A percentile compares a stretch with the other conserved stretches of the same genome.
Evolutionary conservation across 2,329 filamentous ascomycete genomes (phyloP).

Genomic region (Herpomyces periplanetae): DNA sequence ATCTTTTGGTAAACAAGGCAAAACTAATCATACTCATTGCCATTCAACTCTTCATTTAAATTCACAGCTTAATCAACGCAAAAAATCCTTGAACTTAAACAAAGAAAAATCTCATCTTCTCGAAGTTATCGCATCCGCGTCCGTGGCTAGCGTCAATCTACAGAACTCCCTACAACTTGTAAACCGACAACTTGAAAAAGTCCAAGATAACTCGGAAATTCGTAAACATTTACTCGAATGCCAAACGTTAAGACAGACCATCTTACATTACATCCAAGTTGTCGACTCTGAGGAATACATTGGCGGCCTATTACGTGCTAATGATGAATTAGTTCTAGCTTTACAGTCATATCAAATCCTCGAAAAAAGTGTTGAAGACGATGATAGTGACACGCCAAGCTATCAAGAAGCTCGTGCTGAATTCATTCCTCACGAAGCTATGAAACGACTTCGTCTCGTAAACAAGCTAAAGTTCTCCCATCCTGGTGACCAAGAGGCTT

Average conservation of each 20-base stretch:
- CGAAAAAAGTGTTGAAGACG: slow-evolving; percentile 37
- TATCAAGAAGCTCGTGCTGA: too few species aligned
- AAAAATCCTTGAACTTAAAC: slow-evolving; percentile 42
- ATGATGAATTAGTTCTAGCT: slow-evolving; percentile 73
- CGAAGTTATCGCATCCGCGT: slow-evolving; percentile 49
- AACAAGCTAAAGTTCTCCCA: too few species aligned
- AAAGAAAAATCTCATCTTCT: slow-evolving; percentile 60
- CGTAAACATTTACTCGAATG: slow-evolving; percentile 44
- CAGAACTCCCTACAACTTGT: slow-evolving; percentile 55
- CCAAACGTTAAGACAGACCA: slow-evolving; percentile 43
- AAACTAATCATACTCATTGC: too few species aligned
- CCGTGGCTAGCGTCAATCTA: slow-evolving; percentile 62
- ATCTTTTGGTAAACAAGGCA: too few species aligned
- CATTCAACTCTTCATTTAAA: too few species aligned
- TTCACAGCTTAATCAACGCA: too few species aligned
- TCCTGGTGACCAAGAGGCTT: too few species aligned
- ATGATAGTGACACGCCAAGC: slow-evolving; percentile 25
- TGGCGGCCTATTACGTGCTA: slow-evolving; percentile 57
- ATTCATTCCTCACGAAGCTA: too few species aligned
- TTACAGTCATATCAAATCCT: slow-evolving; percentile 82
- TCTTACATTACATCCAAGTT: slow-evolving; percentile 64
- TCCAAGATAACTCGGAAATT: slow-evolving; percentile 43
- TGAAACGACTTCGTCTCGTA: too few species aligned
- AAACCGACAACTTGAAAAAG: slow-evolving; percentile 52
- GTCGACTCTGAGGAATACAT: slow-evolving; percentile 74